A percentile compares a stretch with the other conserved stretches of the same genome.
phyloP scores from a whole-genome alignment of 352 stramenopile species.

The Aphanomyces invadans region DNA sequence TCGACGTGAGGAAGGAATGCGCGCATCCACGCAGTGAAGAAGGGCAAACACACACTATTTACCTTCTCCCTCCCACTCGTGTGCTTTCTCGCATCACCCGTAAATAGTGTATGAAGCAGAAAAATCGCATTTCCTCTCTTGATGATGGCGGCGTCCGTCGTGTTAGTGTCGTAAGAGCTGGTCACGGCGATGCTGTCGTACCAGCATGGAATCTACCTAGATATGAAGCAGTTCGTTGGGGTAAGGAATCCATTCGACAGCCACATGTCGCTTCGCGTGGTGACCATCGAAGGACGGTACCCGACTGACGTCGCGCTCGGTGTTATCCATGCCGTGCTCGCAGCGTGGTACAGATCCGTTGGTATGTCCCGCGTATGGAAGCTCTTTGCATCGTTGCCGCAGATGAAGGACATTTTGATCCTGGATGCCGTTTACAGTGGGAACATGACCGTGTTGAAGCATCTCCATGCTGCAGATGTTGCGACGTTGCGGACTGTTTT shows the following conservation, averaged over 20 bases:
- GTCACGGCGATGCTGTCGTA: not conserved
- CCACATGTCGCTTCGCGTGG: not conserved
- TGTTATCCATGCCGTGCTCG: not conserved
- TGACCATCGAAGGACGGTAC: not conserved
- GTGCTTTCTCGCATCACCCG: no score
- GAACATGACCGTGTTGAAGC: not conserved
- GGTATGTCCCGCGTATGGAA: not conserved
- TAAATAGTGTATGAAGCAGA: no score
- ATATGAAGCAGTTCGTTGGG: not conserved
- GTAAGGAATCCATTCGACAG: not conserved
- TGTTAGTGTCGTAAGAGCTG: not conserved
- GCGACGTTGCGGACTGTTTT: not conserved
- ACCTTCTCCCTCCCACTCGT: no score
- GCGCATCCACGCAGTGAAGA: no score
- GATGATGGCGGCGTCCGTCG: not conserved
- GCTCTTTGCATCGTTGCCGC: constrained; percentile 1
- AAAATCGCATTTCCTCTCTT: not conserved
- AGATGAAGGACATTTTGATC: constrained; percentile 6
- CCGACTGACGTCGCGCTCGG: not conserved
- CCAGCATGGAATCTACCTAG: constrained; percentile 6
- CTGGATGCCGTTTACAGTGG: not conserved
- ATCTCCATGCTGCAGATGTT: not conserved
- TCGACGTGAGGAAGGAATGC: no score
- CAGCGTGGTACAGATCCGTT: not conserved
- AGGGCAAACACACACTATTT: not conserved